These are phyloP conservation scores for Raddia distichophylla DNA, from an alignment of 176 grass and related monocot genomes.

Conservation along the genomic window DNA sequence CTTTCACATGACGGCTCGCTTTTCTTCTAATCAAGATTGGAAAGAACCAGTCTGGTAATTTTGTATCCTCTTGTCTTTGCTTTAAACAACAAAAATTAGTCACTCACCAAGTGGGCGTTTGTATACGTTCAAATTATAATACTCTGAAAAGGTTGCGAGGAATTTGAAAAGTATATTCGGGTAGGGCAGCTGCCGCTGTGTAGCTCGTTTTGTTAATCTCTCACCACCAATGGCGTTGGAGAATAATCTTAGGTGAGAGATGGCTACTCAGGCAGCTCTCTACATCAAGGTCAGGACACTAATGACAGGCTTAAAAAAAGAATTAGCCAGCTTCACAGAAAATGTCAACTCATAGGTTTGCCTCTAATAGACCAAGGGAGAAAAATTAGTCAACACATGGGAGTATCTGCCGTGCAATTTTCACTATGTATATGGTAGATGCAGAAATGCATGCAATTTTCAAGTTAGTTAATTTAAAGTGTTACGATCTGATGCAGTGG, in stretches of 20 bases:
- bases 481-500: not conserved
- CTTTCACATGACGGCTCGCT: constrained; percentile 60
- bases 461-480: not conserved
- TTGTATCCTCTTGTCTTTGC: constrained; percentile 55
- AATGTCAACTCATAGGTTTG: constrained; percentile 38
- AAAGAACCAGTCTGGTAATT: constrained; percentile 47
- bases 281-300: constrained; percentile 42
- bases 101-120: constrained; percentile 37
- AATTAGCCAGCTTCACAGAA: not conserved
- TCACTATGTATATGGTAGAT: not conserved
- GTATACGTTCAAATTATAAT: constrained; percentile 16
- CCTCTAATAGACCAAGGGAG: not conserved
- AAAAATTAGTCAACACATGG: constrained; percentile 17
- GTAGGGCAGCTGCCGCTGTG: constrained; percentile 54
- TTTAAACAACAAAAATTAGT: constrained; percentile 54
- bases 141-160: constrained; percentile 48
- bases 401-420: not conserved
- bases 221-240: constrained; percentile 33
- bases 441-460: not conserved
- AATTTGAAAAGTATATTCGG: constrained; percentile 54
- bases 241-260: constrained; percentile 44
- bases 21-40: constrained; percentile 39
- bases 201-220: constrained; percentile 47
- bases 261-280: constrained; percentile 38
- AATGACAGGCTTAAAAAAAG: constrained; percentile 2